These are phyloP conservation scores for Artemisia tridentata DNA, from an alignment of 129 eudicot species.

Conservation along the genomic window DNA sequence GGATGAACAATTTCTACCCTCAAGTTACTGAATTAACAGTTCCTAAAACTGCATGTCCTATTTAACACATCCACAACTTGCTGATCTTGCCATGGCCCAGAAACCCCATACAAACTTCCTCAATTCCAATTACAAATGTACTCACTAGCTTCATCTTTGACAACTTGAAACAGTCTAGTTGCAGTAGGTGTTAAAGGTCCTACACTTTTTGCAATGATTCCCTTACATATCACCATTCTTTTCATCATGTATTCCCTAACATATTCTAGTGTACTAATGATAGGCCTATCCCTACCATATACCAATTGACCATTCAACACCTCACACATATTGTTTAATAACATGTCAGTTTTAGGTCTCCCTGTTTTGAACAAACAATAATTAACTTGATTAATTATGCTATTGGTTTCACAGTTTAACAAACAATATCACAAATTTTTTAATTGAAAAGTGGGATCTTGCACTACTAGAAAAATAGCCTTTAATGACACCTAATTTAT, in stretches of 20 bases:
- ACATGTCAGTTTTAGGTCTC: too few species aligned
- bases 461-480: too few species aligned
- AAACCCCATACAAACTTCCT: background rate
- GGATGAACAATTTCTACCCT: too few species aligned
- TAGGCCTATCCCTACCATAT: background rate
- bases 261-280: too few species aligned
- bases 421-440: too few species aligned
- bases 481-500: too few species aligned
- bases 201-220: background rate
- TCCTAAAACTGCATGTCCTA: too few species aligned
- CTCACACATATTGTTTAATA: background rate
- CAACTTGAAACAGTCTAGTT: background rate
- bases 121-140: background rate
- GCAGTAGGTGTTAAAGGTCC: background rate
- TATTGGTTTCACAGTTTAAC: too few species aligned
- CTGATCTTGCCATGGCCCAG: background rate
- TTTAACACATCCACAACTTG: too few species aligned
- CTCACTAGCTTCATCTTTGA: background rate
- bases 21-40: too few species aligned
- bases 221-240: background rate
- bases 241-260: background rate
- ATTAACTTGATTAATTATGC: too few species aligned
- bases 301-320: background rate
- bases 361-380: too few species aligned
- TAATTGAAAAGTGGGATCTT: constrained; percentile 9